Base-by-base conservation (phyloP, 169 alveolate species). In the Haemoproteus tartakovskyi region DNA sequence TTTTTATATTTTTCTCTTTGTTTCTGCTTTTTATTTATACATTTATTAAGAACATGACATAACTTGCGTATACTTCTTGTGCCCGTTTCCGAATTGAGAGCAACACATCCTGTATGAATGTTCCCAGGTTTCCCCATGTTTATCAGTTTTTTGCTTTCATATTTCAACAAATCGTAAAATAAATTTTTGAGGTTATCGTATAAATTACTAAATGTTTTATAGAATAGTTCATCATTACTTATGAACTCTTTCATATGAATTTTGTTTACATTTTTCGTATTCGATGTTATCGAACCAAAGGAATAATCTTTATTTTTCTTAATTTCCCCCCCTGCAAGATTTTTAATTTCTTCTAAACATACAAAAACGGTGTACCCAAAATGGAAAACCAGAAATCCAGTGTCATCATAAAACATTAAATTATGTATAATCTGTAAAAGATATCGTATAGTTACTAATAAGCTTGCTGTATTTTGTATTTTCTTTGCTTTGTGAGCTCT, bases 361-460 rank as follows among this genome's bases (percentile, higher is more conserved):
- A 74, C 84, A 74, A 56, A 74, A 14, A 74, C 59, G 24, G 84
- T 45, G 27, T 74, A 74, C 2, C 84, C 84, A 48, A 59, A 60
- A 22, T 74, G 84, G 50, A 56, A 51, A 11, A 74, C 45, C 45
- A 56, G 46, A 46, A 57, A 45, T 24, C 84, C 84, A n/a, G 63
- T 45, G 0, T 57, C 62, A 12, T 74, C 84, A 38, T 74, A 74
- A 57, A 74, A 57, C 22, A 74, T 41, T 74, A 74, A 56, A 16
- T 74, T 74, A 48, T 74, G 27, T 45, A 74, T 54, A 22, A 74
- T 74, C 22, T 51, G 48, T 12, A 74, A 4, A 22, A 74, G 36
- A 29, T 74, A 74, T 38, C 78, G 27, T 9, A 74, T 74, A 5
- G 84, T 8, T 21, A 74, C 78, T 47, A 74, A 37, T 22, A 74